phyloP scores from a whole-genome alignment of 2,329 filamentous ascomycete species.

The Trichoderma oligosporum region DNA sequence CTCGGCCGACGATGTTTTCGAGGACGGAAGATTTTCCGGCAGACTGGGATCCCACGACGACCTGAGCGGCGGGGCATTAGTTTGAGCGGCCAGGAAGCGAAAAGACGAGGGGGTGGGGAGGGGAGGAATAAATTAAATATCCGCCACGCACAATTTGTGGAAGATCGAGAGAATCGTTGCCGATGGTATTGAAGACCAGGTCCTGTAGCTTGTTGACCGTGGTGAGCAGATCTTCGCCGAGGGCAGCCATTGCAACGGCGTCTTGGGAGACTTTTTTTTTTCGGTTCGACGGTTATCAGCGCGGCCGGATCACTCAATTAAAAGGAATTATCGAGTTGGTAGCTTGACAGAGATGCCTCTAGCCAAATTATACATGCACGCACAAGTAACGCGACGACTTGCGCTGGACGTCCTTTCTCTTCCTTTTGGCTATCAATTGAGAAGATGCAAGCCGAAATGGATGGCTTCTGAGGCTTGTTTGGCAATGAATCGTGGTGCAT shows the following conservation, averaged over 20 bases:
- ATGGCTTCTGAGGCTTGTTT: conserved; percentile 11
- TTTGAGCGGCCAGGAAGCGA: conserved; percentile 7
- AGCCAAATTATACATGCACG: neutral
- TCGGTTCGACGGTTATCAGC: conserved; percentile 2
- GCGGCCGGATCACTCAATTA: neutral
- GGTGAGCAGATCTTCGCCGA: conserved; percentile 90
- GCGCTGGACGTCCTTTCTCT: conserved; percentile 16
- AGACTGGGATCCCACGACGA: conserved; percentile 97
- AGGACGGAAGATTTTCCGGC: conserved; percentile 98
- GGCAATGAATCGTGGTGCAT: conserved; percentile 13
- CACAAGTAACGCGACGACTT: conserved; percentile 16
- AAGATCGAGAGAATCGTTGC: conserved; percentile 94
- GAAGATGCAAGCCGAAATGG: conserved; percentile 14
- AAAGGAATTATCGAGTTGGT: neutral
- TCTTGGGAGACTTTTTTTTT: conserved; percentile 7
- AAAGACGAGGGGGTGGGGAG: conserved; percentile 1
- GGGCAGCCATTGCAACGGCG: conserved; percentile 69
- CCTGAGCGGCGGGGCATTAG: conserved; percentile 50
- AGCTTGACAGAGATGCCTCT: conserved; percentile 7
- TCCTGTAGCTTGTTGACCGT: conserved; percentile 99
- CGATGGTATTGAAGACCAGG: conserved; percentile 98
- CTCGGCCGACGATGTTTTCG: conserved; percentile 96
- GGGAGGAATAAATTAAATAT: neutral
- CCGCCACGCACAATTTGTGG: conserved; percentile 81
- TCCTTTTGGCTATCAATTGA: conserved; percentile 12